Evolutionary conservation across 495 filamentous ascomycete genomes (phyloP).

Genomic region (Xanthoparmelia taractica): DNA sequence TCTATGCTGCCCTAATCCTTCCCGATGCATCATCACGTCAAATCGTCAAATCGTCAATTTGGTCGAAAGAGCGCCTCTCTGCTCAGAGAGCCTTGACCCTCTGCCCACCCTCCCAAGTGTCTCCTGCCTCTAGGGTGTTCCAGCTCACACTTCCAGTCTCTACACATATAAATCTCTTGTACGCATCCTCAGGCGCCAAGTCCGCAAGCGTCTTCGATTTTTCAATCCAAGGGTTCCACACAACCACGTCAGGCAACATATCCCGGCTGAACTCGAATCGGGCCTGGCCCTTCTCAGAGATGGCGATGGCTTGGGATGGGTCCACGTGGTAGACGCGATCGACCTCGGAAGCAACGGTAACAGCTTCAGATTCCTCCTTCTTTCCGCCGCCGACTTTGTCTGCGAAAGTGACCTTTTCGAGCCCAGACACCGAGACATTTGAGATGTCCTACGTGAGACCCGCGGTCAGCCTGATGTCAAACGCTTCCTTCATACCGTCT

Average conservation of each 20-base stretch:
- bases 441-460: constrained; percentile 57
- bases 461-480: neutral
- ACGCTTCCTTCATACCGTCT: neutral
- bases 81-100: constrained; percentile 44
- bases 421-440: constrained; percentile 57
- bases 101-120: constrained; percentile 85
- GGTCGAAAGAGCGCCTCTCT: neutral
- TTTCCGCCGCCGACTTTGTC: constrained; percentile 42
- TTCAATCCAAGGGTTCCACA: constrained; percentile 96
- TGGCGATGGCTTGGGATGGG: constrained; percentile 40
- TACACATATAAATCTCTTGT: constrained; percentile 85
- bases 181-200: constrained; percentile 83
- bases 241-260: constrained; percentile 75
- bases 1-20: constrained; percentile 8
- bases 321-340: constrained; percentile 69
- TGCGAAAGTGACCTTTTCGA: constrained; percentile 63
- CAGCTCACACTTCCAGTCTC: constrained; percentile 84
- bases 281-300: constrained; percentile 53
- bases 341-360: constrained; percentile 63
- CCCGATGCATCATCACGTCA: constrained; percentile 8
- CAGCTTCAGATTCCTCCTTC: constrained; percentile 13
- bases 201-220: constrained; percentile 76
- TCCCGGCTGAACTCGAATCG: constrained; percentile 68
- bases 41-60: constrained; percentile 14
- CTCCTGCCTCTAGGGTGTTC: constrained; percentile 76